phyloP scores from a whole-genome alignment of 1,139 yeast species.

The Pneumocystis carinii region DNA sequence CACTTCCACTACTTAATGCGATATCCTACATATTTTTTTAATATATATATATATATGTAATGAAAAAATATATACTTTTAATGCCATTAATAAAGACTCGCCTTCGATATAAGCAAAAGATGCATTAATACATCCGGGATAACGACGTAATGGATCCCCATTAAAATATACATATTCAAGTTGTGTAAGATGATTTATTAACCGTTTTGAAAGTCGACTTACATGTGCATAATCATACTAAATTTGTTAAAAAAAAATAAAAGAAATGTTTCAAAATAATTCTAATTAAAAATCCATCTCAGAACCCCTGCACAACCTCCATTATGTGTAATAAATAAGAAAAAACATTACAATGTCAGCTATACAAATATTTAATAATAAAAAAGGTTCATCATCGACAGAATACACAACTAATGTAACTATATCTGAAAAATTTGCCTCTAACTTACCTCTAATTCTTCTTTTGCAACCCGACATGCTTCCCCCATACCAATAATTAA shows the following conservation, averaged over 20 bases:
- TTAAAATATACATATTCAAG: constrained; percentile 82
- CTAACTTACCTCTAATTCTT: constrained; percentile 40
- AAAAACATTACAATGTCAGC: neutral
- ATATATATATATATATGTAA: neutral
- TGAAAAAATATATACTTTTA: constrained; percentile 30
- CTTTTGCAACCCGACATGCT: constrained; percentile 71
- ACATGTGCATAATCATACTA: constrained; percentile 58
- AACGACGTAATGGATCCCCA: constrained; percentile 61
- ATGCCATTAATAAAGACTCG: constrained; percentile 91
- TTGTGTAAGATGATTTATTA: constrained; percentile 55
- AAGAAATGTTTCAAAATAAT: constrained; percentile 5
- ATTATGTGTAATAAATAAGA: neutral
- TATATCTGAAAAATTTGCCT: neutral
- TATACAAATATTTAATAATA: neutral
- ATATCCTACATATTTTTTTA: constrained; percentile 37
- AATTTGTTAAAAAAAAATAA: neutral
- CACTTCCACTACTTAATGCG: constrained; percentile 94
- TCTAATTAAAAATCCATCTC: constrained; percentile 4
- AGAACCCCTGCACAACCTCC: constrained; percentile 12
- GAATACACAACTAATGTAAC: neutral
- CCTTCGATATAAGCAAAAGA: constrained; percentile 98
- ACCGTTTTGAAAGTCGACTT: constrained; percentile 50
- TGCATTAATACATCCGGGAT: constrained; percentile 89
- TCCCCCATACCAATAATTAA: constrained; percentile 93
- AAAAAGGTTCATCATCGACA: neutral